Conservation (phyloP, 306 rosid genomes). For the Vigna hirtella region DNA sequence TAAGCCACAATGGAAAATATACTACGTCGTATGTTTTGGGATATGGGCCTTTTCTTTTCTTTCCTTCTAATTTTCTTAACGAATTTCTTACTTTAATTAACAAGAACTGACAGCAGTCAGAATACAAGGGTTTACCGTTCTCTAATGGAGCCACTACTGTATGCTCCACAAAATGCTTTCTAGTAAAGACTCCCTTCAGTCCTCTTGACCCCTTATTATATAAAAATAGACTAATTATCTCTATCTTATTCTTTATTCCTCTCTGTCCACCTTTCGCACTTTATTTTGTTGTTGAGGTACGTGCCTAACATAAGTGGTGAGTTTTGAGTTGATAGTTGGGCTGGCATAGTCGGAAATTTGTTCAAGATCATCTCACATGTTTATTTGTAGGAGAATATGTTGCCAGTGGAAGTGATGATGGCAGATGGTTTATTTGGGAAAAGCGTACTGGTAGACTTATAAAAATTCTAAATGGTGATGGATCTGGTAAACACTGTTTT, state of each 20-base stretch:
- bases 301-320: background rate
- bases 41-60: background rate
- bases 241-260: too few relatives aligned
- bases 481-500: constrained; percentile 66
- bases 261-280: too few relatives aligned
- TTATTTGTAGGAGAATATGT: constrained; percentile 80
- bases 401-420: constrained; percentile 99
- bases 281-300: too few relatives aligned
- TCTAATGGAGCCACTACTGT: too few relatives aligned
- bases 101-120: too few relatives aligned
- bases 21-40: background rate
- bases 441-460: constrained; percentile 88
- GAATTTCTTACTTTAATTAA: constrained; percentile 11
- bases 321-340: constrained; percentile 25
- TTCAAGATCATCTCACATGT: constrained; percentile 24
- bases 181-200: too few relatives aligned
- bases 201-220: too few relatives aligned
- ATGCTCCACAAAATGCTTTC: too few relatives aligned
- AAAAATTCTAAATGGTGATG: constrained; percentile 89
- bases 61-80: background rate
- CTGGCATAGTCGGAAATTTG: constrained; percentile 14
- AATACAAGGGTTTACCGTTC: too few relatives aligned
- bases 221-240: too few relatives aligned
- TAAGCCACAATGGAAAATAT: background rate
- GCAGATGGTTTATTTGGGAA: constrained; percentile 99